A percentile compares a stretch with the other conserved stretches of the same genome.
phyloP scores from a whole-genome alignment of 495 filamentous ascomycete species.

The Haplographium delicatum region DNA sequence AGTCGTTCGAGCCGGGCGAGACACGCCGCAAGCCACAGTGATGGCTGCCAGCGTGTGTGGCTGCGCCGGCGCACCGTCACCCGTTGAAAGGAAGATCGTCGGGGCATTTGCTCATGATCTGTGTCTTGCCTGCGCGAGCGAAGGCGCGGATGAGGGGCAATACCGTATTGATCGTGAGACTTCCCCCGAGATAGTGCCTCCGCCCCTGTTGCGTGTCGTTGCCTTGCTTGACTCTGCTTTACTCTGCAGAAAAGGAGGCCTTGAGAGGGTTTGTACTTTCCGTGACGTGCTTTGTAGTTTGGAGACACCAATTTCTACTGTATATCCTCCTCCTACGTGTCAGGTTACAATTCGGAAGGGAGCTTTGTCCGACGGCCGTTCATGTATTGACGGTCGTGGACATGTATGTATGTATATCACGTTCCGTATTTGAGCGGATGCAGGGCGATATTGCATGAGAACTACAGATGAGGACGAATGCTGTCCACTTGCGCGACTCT shows the following conservation, averaged over 20 bases:
- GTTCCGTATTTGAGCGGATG: slow-evolving; percentile 6
- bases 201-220: not conserved
- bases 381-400: too few relatives aligned
- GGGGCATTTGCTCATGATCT: not conserved
- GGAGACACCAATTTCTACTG: not conserved
- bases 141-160: not conserved
- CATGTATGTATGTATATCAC: not conserved
- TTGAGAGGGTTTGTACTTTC: not conserved
- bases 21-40: not conserved
- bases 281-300: not conserved
- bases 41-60: slow-evolving; percentile 7
- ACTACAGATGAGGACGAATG: not conserved
- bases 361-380: not conserved
- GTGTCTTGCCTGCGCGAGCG: not conserved
- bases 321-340: slow-evolving; percentile 12
- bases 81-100: not conserved
- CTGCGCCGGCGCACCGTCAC: not conserved
- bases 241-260: not conserved
- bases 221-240: not conserved
- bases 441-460: slow-evolving; percentile 5
- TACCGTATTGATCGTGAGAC: not conserved
- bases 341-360: slow-evolving; percentile 16
- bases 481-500: not conserved
- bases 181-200: not conserved
- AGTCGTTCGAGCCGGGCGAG: not conserved